These are phyloP conservation scores for Leccinellum luteum DNA, from an alignment of 768 basidiomycete genomes.

Conservation along the genomic window DNA sequence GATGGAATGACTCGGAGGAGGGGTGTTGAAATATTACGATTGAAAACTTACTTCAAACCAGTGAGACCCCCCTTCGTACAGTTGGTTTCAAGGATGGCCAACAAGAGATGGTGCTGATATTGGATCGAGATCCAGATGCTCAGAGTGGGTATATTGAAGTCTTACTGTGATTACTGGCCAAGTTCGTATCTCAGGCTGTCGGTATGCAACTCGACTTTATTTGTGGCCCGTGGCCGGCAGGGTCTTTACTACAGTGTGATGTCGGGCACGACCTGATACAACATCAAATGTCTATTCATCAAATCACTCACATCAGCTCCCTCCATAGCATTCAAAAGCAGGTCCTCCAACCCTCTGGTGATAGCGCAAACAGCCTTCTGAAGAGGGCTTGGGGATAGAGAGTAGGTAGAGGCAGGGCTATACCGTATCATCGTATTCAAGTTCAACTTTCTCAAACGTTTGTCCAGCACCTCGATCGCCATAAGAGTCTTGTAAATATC, in stretches of 20 bases:
- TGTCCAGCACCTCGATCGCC: no score
- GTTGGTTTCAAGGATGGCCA: no score
- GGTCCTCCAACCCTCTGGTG: not conserved
- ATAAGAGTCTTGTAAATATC: no score
- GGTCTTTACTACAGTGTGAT: not conserved
- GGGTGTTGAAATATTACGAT: not conserved
- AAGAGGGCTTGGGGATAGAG: not conserved
- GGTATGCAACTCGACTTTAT: no score
- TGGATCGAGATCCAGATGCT: not conserved
- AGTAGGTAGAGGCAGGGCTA: not conserved
- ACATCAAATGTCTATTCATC: not conserved
- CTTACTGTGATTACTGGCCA: no score
- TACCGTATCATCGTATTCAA: no score
- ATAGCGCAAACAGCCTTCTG: not conserved
- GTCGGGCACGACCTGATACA: not conserved
- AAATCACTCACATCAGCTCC: not conserved
- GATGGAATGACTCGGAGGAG: no score
- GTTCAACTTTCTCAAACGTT: no score
- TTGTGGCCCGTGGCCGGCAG: no score
- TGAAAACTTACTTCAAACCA: not conserved
- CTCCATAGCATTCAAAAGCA: not conserved
- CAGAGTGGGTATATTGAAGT: not conserved
- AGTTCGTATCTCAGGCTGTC: no score
- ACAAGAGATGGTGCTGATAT: not conserved
- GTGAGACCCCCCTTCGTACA: no score